Percentiles rank a stretch among this genome's conserved stretches.
Conservation (phyloP, 202 grass and related monocot species). For the Sporobolus alterniflorus region DNA sequence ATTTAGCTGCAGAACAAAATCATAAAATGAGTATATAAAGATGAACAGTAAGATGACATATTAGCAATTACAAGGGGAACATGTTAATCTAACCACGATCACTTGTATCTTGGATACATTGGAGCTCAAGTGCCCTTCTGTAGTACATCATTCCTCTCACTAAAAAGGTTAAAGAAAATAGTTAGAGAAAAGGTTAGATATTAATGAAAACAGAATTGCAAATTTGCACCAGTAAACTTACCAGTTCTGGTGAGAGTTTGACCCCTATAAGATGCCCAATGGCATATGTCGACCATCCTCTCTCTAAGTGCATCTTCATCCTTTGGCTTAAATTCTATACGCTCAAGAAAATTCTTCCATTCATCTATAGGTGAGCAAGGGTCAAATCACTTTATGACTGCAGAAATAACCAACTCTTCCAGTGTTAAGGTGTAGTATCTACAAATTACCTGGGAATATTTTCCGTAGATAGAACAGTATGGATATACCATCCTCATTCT, state of each 20-base stretch:
- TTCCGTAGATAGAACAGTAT: conserved; percentile 39
- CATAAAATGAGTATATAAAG: neutral
- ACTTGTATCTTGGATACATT: conserved; percentile 64
- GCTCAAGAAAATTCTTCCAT: conserved; percentile 72
- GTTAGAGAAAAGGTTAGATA: conserved; percentile 29
- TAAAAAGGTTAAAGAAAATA: conserved; percentile 44
- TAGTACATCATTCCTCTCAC: conserved; percentile 99
- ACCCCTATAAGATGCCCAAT: conserved; percentile 79
- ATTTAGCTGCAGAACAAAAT: conserved; percentile 51
- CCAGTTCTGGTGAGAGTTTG: conserved; percentile 52
- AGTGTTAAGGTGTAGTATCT: neutral
- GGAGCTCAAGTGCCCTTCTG: conserved; percentile 71
- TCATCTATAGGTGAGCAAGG: conserved; percentile 68
- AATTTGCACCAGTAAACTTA: conserved; percentile 36
- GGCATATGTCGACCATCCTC: conserved; percentile 25
- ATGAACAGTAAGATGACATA: neutral
- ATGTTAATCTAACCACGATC: conserved; percentile 56
- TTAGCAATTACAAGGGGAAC: conserved; percentile 1
- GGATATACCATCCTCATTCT: conserved; percentile 49
- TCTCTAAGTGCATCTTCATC: conserved; percentile 22
- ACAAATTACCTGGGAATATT: conserved; percentile 44
- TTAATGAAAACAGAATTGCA: conserved; percentile 11
- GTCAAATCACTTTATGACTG: conserved; percentile 31
- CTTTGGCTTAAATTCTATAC: conserved; percentile 13
- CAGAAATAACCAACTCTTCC: neutral